Percentiles rank a stretch among this genome's conserved stretches.
Conservation (phyloP, 1,139 yeast genomes). For the Wickerhamiella infanticola region DNA sequence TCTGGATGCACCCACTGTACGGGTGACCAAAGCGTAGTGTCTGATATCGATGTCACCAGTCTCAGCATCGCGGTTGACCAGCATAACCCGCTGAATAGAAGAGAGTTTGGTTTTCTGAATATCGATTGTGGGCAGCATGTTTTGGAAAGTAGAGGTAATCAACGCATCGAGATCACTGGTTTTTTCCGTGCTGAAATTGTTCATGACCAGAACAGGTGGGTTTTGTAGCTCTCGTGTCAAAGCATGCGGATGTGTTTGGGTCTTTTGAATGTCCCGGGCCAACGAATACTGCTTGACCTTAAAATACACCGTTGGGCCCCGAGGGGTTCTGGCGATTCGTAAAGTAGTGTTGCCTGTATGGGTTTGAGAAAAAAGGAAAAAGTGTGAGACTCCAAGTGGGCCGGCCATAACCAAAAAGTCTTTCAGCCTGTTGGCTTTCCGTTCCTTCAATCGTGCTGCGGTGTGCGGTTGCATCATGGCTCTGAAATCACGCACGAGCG, state of each 20-base stretch:
- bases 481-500: conserved; percentile 76
- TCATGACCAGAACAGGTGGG: conserved; percentile 88
- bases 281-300: conserved; percentile 62
- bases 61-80: conserved; percentile 58
- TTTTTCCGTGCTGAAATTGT: conserved; percentile 53
- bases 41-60: conserved; percentile 64
- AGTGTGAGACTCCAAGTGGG: conserved; percentile 81
- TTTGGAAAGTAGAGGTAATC: conserved; percentile 80
- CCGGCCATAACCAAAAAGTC: conserved; percentile 97
- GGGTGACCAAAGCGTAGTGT: conserved; percentile 82
- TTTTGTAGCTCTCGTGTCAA: conserved; percentile 36
- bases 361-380: conserved; percentile 74
- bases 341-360: conserved; percentile 66
- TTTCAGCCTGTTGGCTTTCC: conserved; percentile 71
- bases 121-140: conserved; percentile 86
- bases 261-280: conserved; percentile 64
- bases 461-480: conserved; percentile 94
- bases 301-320: conserved; percentile 89
- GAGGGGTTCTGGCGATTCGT: conserved; percentile 74
- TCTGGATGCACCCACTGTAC: conserved; percentile 67
- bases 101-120: conserved; percentile 66
- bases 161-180: conserved; percentile 44
- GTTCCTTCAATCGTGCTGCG: conserved; percentile 71
- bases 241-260: conserved; percentile 22
- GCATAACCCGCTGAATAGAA: conserved; percentile 67